Evolutionary conservation across 106 monocot genomes (phyloP).

Genomic region (Dioscorea alata): DNA sequence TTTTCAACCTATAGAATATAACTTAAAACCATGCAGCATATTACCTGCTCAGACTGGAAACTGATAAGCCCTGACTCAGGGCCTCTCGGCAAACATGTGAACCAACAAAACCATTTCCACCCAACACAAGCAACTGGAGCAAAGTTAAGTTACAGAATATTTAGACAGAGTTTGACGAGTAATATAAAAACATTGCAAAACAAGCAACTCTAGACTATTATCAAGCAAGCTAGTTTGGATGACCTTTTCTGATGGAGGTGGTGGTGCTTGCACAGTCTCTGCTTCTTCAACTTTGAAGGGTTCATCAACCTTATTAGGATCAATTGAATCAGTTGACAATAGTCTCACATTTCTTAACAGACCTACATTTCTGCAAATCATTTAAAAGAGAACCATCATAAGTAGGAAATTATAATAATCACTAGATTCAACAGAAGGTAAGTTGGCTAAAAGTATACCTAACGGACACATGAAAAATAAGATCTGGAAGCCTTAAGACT

Average conservation of each 20-base stretch:
- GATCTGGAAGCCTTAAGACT: no score
- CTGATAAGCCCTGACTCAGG: constrained; percentile 59
- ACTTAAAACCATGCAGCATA: no score
- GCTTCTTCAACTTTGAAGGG: constrained; percentile 84
- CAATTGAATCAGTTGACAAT: constrained; percentile 68
- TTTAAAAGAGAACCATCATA: not conserved
- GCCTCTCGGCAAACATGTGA: constrained; percentile 96
- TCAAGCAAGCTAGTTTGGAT: not conserved
- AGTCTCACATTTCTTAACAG: constrained; percentile 32
- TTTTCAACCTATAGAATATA: no score
- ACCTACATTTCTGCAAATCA: constrained; percentile 18
- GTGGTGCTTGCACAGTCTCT: constrained; percentile 58
- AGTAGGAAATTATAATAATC: no score
- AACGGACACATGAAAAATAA: no score
- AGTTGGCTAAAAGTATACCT: no score
- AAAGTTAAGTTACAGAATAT: constrained; percentile 4
- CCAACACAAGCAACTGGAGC: constrained; percentile 78
- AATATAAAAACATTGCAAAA: no score
- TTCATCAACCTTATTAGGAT: constrained; percentile 55
- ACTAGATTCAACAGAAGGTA: no score
- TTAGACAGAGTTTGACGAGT: not conserved
- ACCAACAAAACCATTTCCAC: constrained; percentile 98
- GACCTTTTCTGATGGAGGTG: constrained; percentile 73
- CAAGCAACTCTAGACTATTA: not conserved
- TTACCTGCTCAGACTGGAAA: constrained; percentile 94